A percentile compares a stretch with the other conserved stretches of the same genome.
These are phyloP conservation scores for Trametes meyenii DNA, from an alignment of 768 basidiomycete genomes.

Conservation along the genomic window DNA sequence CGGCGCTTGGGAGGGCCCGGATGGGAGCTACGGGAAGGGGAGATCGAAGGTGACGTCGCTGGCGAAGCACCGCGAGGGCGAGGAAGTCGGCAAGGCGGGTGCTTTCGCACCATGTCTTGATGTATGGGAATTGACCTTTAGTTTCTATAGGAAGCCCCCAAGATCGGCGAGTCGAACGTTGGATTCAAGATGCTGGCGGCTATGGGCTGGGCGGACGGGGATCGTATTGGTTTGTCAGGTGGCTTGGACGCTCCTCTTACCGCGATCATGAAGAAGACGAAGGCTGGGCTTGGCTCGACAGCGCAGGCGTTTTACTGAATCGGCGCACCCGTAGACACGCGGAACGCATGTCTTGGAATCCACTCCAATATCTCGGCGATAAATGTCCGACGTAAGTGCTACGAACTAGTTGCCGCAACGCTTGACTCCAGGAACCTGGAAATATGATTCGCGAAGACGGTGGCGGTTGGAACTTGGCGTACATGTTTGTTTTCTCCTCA, in stretches of 20 bases:
- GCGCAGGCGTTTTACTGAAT: neutral
- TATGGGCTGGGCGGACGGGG: slow-evolving; percentile 93
- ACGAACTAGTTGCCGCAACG: too few species aligned
- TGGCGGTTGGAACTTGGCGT: too few species aligned
- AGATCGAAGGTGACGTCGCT: slow-evolving; percentile 39
- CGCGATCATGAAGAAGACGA: slow-evolving; percentile 85
- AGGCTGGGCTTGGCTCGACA: slow-evolving; percentile 78
- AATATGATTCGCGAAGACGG: too few species aligned
- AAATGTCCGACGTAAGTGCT: too few species aligned
- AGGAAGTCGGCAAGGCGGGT: slow-evolving; percentile 80
- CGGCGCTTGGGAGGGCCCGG: slow-evolving; percentile 25
- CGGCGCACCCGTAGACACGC: too few species aligned
- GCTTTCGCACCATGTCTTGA: neutral
- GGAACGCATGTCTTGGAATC: too few species aligned
- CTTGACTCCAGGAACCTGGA: too few species aligned
- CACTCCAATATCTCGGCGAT: too few species aligned
- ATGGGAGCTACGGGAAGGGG: slow-evolving; percentile 32
- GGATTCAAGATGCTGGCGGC: slow-evolving; percentile 85
- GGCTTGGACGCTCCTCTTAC: slow-evolving; percentile 78
- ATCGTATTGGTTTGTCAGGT: slow-evolving; percentile 64
- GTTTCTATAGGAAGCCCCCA: slow-evolving; percentile 66
- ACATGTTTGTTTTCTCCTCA: too few species aligned
- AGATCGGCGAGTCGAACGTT: slow-evolving; percentile 76
- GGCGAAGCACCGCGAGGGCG: slow-evolving; percentile 71
- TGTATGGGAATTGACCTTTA: neutral